Base-by-base conservation (phyloP, 805 yeast genomes). In the Candida cerambycidarum region DNA sequence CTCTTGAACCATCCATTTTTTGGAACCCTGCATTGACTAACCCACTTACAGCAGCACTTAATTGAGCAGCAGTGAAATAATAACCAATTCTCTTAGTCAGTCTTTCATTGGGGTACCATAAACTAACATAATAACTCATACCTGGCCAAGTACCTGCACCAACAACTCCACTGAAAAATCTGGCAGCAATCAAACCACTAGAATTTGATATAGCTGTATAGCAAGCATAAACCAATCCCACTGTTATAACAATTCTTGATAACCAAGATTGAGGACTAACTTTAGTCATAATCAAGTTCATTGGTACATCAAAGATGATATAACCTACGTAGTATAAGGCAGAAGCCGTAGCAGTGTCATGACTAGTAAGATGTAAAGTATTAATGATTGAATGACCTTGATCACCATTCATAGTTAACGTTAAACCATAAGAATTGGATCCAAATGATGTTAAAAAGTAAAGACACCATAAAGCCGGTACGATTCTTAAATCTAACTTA, bases 131-230 rank as follows among this genome's bases (percentile, higher is more conserved):
- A 63, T 87, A 88, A 16, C 89, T 79, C 83, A 88, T 72, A 8
- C 95, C 95, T 1, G 95, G 95, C 95, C 95, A 87, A 3, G 87
- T 80, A 32, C 95, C 95, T 9, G 95, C 93, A 40, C 87, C 87
- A 44, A 83, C 84, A 43, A 83, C 51, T 37, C 95, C 95, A 21
- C 84, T 75, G 44, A 88, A 71, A 45, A 87, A 79, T 50, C 95
- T 72, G 32, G 81, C 62, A 2, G 89, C 95, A 44, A 81, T 79
- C 23, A 88, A 66, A 4, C 92, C 92, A 7, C 73, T 55, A 3
- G 76, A 64, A 41, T 70, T 74, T n/a, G 57, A 46, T 44, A 86
- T 65, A 0, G 85, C 82, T 5, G 82, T 69, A 57, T 84, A 85
- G 58, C 95, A 89, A 1, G 85, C 59, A 55, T 85, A 86, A 1